Evolutionary conservation across 371 early-diverging fungal species (phyloP), one percentile per base, ranked within the genome.

Genomic region (Caulochytrium protostelioides): DNA sequence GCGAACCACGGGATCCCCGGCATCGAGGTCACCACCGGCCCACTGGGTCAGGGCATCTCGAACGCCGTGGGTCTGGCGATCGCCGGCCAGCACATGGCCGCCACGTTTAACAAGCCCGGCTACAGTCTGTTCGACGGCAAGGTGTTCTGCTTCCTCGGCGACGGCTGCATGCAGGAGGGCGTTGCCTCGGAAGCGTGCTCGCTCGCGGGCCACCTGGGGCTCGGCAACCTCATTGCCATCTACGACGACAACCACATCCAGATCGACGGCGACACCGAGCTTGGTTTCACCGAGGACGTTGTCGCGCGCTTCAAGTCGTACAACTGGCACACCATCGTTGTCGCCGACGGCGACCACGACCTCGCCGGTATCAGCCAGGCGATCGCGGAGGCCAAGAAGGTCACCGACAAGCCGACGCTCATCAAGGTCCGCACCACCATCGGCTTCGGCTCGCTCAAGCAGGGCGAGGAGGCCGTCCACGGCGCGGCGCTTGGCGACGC

Each of bases 101-200:
- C 91, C 34, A 74, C 66, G 9, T 91, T 81, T 66, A 95, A 92
- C 69, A 69, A 59, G 39, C 77, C 80, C 17, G 77, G 71, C 30
- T 90, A 62, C 57, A 63, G 64, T 14, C 50, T 94, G 17, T 65
- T 94, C 48, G 66, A 77, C 56, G 82, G 84, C 63, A 52, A 75
- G 46, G 84, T 85, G 21, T 97, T 73, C 42, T 70, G 74, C 46
- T 71, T 98, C 31, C 55, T 76, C 27, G 99, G 99, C 47, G 99
- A 99, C 57, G 99, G 99, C 27, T 99, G 99, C 65, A 61, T 92
- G 43, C 97, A 97, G 59, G 99, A 99, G 65, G 99, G 99, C 62
- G 84, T 99, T 16, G 59, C 80, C 25, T 70, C 81, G 25, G 99
- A 99, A 59, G 90, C 99, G n/a, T 67, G 72, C 46, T 86, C 95